Base-by-base conservation (phyloP, 495 filamentous ascomycete genomes). In the Podospora anserina region DNA sequence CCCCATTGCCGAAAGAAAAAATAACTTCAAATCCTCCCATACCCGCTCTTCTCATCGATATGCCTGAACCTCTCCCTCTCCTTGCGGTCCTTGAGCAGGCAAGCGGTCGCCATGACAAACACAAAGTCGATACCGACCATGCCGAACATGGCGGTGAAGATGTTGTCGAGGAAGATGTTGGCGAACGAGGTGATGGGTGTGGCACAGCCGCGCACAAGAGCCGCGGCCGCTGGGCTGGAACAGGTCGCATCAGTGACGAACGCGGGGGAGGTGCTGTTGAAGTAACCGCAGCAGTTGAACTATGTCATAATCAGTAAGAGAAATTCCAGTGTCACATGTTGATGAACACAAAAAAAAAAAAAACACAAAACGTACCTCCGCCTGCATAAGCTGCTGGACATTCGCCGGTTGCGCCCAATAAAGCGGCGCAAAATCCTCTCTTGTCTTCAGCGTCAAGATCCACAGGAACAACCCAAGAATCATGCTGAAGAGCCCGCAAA, bases 281-380 rank as follows among this genome's bases (percentile, higher is more conserved):
- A 72, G 79, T 90, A 93, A 53, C 90, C 90, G 71, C 90, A 93
- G 86, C 90, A 93, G 65, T 82, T 78, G 76, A 92, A 91, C 88
- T 91, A 71, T 66, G 56, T 20, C 13, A 19, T 66, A 53, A 75
- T 78, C 72, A 75, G 71, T 69, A 20, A 59, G 16, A 4, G 19
- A 32, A 32, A 15, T 57, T 59, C 19, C 16, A 59, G n/a, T 59
- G 20, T 59, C 5, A 59, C 5, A 27, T 23, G 19, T 44, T 60
- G 34, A 32, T 65, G 28, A 57, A 23, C 23, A 23, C 23, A 23
- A 23, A 23, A 23, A 30, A 66, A 66, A 60, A 19, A 16, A 16
- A 57, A 44, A 77, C 86, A 62, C 75, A 18, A 23, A 15, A 61
- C 60, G 2, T 49, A 92, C 89, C 75, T 82, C 82, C 66, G 85